Percentiles rank a stretch among this genome's conserved stretches.
Evolutionary conservation across 257 asterid species (phyloP).

Genomic region (Ilex aquifolium): DNA sequence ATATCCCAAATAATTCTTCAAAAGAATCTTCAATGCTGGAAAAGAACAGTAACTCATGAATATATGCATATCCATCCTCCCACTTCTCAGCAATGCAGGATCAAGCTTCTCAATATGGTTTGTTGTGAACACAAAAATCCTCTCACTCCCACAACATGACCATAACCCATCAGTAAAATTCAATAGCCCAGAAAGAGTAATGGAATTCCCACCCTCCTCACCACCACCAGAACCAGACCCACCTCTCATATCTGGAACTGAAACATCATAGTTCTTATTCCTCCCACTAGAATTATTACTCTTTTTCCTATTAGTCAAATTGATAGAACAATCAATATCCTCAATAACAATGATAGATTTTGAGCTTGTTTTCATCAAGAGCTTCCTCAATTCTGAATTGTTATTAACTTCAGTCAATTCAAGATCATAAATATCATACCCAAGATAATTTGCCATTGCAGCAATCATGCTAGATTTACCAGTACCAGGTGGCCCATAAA

Average conservation of each 20-base stretch:
- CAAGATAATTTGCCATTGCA: slow-evolving; percentile 39
- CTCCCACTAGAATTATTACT: not conserved
- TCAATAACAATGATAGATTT: slow-evolving; percentile 39
- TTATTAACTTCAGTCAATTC: slow-evolving; percentile 33
- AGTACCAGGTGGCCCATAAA: slow-evolving; percentile 41
- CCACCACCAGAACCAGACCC: slow-evolving; percentile 41
- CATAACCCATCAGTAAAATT: too few species aligned
- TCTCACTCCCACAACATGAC: too few species aligned
- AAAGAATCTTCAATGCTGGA: slow-evolving; percentile 52
- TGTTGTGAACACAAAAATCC: too few species aligned
- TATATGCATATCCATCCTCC: slow-evolving; percentile 5
- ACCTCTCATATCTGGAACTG: slow-evolving; percentile 23
- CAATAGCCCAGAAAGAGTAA: too few species aligned
- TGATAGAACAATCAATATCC: slow-evolving; percentile 38
- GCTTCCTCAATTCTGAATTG: slow-evolving; percentile 31
- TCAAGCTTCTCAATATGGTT: too few species aligned
- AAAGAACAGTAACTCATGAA: slow-evolving; percentile 65
- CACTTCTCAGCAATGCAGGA: too few species aligned
- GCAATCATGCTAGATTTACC: slow-evolving; percentile 49
- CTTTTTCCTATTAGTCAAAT: slow-evolving; percentile 14
- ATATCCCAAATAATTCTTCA: slow-evolving; percentile 65
- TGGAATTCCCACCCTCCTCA: slow-evolving; percentile 17
- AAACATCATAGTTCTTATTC: not conserved
- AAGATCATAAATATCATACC: slow-evolving; percentile 40
- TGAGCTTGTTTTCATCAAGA: slow-evolving; percentile 33